phyloP scores from a whole-genome alignment of 2,329 filamentous ascomycete species.

The Spiromastix sp. region DNA sequence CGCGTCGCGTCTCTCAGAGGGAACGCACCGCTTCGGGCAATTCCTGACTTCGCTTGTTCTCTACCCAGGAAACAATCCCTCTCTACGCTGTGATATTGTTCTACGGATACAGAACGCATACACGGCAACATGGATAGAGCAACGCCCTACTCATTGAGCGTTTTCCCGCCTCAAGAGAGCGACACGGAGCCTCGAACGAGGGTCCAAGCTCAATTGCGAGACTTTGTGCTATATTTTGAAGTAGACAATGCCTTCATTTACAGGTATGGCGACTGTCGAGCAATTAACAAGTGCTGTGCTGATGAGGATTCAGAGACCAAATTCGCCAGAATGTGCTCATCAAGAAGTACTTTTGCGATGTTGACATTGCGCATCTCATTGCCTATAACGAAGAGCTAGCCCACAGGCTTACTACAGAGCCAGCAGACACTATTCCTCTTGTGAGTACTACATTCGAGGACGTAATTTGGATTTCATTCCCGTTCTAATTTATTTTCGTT shows the following conservation, averaged over 20 bases:
- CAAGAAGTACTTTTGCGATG: slow-evolving; percentile 90
- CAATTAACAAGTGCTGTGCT: not conserved
- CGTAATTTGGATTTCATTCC: not conserved
- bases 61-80: too few species aligned
- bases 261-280: slow-evolving; percentile 44
- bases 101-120: not conserved
- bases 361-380: slow-evolving; percentile 92
- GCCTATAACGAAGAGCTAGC: slow-evolving; percentile 93
- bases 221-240: slow-evolving; percentile 88
- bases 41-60: too few species aligned
- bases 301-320: slow-evolving; percentile 59
- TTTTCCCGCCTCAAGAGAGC: slow-evolving; percentile 60
- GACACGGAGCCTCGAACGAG: slow-evolving; percentile 59
- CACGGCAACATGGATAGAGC: slow-evolving; percentile 69
- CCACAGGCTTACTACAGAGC: slow-evolving; percentile 78
- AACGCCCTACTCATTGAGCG: slow-evolving; percentile 74
- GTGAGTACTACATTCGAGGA: slow-evolving; percentile 43
- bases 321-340: slow-evolving; percentile 88
- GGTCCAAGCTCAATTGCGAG: slow-evolving; percentile 68
- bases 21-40: too few species aligned
- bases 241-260: slow-evolving; percentile 94
- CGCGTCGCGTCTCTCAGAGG: slow-evolving; percentile 28
- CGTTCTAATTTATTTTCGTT: not conserved
- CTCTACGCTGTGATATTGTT: not conserved
- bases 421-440: slow-evolving; percentile 82